Percentiles rank a stretch among this genome's conserved stretches.
Evolutionary conservation across 163 green algal genomes (phyloP).

Genomic region (Volvox carteri): DNA sequence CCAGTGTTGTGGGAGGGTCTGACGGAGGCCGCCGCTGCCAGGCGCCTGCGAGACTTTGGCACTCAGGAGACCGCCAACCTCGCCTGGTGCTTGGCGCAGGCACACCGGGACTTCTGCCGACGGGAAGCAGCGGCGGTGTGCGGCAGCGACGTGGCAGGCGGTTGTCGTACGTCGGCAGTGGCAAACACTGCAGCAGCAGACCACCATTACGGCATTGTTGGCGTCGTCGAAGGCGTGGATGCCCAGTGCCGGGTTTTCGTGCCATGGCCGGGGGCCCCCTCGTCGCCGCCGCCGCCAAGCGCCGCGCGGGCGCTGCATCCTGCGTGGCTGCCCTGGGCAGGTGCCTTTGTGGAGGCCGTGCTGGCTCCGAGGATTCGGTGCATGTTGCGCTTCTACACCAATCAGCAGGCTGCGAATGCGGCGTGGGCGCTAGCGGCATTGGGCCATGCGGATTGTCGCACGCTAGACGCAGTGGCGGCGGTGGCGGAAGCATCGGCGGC

Average conservation of each 20-base stretch:
- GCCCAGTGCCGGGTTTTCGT: not conserved
- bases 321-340: not conserved
- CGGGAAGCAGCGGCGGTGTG: not conserved
- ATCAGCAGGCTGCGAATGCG: constrained; percentile 23
- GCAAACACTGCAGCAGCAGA: no score
- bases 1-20: constrained; percentile 19
- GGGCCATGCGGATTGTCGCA: constrained; percentile 4
- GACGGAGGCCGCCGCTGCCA: not conserved
- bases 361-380: not conserved
- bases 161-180: no score
- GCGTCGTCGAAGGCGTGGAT: not conserved
- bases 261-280: not conserved
- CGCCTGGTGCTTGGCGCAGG: constrained; percentile 60
- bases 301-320: not conserved
- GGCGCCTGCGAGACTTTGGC: not conserved
- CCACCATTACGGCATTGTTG: no score
- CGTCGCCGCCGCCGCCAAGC: not conserved
- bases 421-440: constrained; percentile 38
- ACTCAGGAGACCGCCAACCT: constrained; percentile 51
- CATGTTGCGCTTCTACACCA: constrained; percentile 6
- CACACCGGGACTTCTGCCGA: constrained; percentile 11
- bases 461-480: constrained; percentile 16
- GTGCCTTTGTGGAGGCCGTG: not conserved
- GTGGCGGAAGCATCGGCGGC: not conserved
- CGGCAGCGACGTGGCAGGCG: no score